Evolutionary conservation across 768 basidiomycete species (phyloP).

Genomic region (Lepiota brunneoincarnata): DNA sequence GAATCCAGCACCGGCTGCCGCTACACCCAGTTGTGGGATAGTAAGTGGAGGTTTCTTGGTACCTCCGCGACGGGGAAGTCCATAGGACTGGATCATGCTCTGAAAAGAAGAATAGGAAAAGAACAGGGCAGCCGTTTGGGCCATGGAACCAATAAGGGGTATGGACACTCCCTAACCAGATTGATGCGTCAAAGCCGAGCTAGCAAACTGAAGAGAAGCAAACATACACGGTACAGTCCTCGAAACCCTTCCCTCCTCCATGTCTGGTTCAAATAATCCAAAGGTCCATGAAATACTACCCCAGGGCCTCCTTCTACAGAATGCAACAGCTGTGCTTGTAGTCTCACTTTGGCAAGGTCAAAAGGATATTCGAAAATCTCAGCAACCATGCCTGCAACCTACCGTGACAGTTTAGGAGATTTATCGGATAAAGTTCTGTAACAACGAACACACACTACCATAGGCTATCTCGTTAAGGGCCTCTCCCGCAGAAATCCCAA

Average conservation of each 20-base stretch:
- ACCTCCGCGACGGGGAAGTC: slow-evolving; percentile 19
- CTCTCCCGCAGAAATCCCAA: neutral
- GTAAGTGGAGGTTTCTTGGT: slow-evolving; percentile 42
- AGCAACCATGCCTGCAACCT: slow-evolving; percentile 82
- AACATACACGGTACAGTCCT: slow-evolving; percentile 83
- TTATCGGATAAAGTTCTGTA: neutral
- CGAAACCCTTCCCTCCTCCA: slow-evolving; percentile 77
- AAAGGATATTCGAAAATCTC: slow-evolving; percentile 93
- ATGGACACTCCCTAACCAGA: slow-evolving; percentile 80
- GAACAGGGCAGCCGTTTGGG: slow-evolving; percentile 90
- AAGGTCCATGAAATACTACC: slow-evolving; percentile 66
- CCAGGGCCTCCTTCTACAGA: slow-evolving; percentile 33
- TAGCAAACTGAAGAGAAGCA: neutral
- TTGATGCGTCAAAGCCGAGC: neutral
- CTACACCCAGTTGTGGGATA: slow-evolving; percentile 68
- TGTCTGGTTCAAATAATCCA: slow-evolving; percentile 87
- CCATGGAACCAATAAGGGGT: slow-evolving; percentile 90
- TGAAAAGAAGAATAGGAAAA: slow-evolving; percentile 83
- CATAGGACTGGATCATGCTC: slow-evolving; percentile 48
- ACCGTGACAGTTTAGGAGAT: neutral
- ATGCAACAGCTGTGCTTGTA: slow-evolving; percentile 86
- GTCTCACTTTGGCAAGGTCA: slow-evolving; percentile 87
- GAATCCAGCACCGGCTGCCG: slow-evolving; percentile 86
- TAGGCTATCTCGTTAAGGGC: slow-evolving; percentile 16
- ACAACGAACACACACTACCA: slow-evolving; percentile 16